Evolutionary conservation across 1,139 yeast species (phyloP).

Genomic region (Kluyveromyces marxianus): DNA sequence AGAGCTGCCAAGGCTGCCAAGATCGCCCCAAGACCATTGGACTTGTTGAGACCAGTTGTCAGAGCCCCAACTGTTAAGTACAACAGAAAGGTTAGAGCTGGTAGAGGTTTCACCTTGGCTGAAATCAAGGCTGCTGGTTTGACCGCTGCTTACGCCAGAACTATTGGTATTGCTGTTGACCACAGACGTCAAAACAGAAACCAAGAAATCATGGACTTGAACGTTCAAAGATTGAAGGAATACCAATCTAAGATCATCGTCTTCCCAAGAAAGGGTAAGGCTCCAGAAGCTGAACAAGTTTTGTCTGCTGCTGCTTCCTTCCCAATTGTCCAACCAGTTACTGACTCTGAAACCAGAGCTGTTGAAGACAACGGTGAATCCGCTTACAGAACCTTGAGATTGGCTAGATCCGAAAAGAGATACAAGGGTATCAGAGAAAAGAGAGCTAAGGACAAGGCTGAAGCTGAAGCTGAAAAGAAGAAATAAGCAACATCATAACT

Average conservation of each 20-base stretch:
- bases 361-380: slow-evolving; percentile 69
- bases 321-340: slow-evolving; percentile 81
- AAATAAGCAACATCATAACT: slow-evolving; percentile 44
- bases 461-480: slow-evolving; percentile 99
- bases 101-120: slow-evolving; percentile 98
- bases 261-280: slow-evolving; percentile 84
- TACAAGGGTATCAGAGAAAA: slow-evolving; percentile 93
- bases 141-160: slow-evolving; percentile 93
- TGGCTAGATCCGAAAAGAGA: slow-evolving; percentile 90
- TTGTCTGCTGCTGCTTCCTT: slow-evolving; percentile 67
- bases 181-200: slow-evolving; percentile 99
- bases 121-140: slow-evolving; percentile 98
- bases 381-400: slow-evolving; percentile 93
- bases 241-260: slow-evolving; percentile 93
- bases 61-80: slow-evolving; percentile 94
- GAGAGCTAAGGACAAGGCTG: slow-evolving; percentile 96
- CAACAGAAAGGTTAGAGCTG: slow-evolving; percentile 99
- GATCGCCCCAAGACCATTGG: slow-evolving; percentile 97
- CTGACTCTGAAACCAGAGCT: slow-evolving; percentile 80
- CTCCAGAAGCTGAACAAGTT: slow-evolving; percentile 74
- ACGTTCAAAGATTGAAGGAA: slow-evolving; percentile 94
- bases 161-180: slow-evolving; percentile 98
- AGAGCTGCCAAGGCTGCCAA: slow-evolving; percentile 92
- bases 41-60: slow-evolving; percentile 92
- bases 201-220: slow-evolving; percentile 88